phyloP scores from a whole-genome alignment of 2,329 filamentous ascomycete genomes.

The Pezicula radicicola region DNA sequence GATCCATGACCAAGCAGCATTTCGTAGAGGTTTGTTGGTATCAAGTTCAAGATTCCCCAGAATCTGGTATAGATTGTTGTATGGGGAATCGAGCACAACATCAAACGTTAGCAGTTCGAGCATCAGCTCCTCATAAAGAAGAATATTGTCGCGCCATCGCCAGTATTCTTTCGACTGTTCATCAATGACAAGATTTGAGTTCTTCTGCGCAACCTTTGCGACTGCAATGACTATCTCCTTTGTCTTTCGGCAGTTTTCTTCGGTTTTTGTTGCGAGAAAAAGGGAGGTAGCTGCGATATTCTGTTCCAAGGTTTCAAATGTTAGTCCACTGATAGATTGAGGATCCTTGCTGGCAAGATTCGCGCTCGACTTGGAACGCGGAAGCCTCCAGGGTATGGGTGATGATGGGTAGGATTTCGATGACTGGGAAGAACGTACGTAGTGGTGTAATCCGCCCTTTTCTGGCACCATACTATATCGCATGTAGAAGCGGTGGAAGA shows the following conservation, averaged over 20 bases:
- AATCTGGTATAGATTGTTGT: constrained; percentile 79
- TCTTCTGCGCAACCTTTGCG: constrained; percentile 92
- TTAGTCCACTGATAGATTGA: constrained; percentile 9
- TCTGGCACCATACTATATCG: constrained; percentile 75
- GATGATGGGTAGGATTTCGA: background rate
- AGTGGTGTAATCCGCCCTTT: constrained; percentile 81
- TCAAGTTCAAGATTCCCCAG: constrained; percentile 70
- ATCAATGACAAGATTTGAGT: constrained; percentile 83
- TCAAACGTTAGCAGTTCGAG: constrained; percentile 93
- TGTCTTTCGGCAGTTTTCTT: constrained; percentile 95
- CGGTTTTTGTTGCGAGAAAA: constrained; percentile 94
- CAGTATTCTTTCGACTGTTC: constrained; percentile 98
- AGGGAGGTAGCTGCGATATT: constrained; percentile 86
- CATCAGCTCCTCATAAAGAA: constrained; percentile 89
- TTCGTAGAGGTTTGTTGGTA: constrained; percentile 77
- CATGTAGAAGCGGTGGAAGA: constrained; percentile 97
- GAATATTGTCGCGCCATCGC: constrained; percentile 93
- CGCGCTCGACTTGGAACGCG: constrained; percentile 5
- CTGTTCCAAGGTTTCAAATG: constrained; percentile 33
- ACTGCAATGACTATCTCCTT: constrained; percentile 92
- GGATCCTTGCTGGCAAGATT: constrained; percentile 1
- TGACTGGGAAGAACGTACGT: constrained; percentile 53
- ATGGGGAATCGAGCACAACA: constrained; percentile 84
- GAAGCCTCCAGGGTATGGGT: constrained; percentile 7
- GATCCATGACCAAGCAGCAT: constrained; percentile 89